Base-by-base conservation (phyloP, 2,329 filamentous ascomycete genomes). In the Calonectria fujianensis region DNA sequence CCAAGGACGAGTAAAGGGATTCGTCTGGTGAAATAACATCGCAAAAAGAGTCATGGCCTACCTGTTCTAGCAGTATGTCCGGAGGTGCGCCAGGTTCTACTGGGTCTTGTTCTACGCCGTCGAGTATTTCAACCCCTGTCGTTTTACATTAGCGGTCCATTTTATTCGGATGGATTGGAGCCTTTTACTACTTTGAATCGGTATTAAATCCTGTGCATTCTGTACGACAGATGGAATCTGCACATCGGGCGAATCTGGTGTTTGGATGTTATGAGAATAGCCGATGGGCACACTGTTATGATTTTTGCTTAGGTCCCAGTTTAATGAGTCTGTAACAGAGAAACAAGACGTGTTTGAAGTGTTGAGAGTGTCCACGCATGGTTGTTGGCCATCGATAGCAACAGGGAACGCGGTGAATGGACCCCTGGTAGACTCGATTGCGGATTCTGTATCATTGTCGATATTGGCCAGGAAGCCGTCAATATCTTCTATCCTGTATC, bases 331-430 rank as follows among this genome's bases (percentile, higher is more conserved):
- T 16, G 27, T 20, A 1, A 32, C 45, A 1, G 68, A 32, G 11
- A 70, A 64, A 10, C 68, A 70, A 2, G 41, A 51, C 18, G 24
- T 51, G 16, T 29, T 39, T 16, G 29, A 24, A 13, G 27, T 10
- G 3, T 45, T 16, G 18, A 24, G 7, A 3, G 3, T n/a, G 13
- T 45, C 31, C 14, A 27, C 14, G 4, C 2, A 24, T 39, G 48
- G 41, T 4, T 11, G 31, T 24, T 14, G 57, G 16, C 41, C 54
- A 37, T 51, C 31, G 3, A 70, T 70, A 10, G 41, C 64, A n/a
- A 29, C 32, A 13, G 72, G 54, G 35, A 74, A 74, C 7, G 48
- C 35, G 11, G 68, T 67, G 48, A 74, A 74, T 16, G 72, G 72
- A 5, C 72, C 72, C 45, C 69, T 51, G 7, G n/a, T 63, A 2